These are phyloP conservation scores for Gastroboletus turbinatus DNA, from an alignment of 1,284 basidiomycete species.

Conservation along the genomic window DNA sequence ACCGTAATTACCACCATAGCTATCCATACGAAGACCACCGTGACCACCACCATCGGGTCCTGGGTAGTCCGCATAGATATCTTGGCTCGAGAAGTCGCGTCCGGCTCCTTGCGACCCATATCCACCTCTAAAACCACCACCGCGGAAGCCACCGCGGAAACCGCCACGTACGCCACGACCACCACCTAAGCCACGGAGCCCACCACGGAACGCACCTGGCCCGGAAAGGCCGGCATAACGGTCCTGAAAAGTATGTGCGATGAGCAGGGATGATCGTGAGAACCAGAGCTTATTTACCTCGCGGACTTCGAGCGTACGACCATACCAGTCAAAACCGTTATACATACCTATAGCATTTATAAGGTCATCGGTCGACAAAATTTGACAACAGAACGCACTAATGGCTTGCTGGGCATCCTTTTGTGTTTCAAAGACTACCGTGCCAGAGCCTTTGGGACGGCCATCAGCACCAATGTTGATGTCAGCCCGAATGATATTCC, in stretches of 20 bases:
- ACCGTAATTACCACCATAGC: conserved; percentile 41
- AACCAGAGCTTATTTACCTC: conserved; percentile 56
- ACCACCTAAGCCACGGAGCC: conserved; percentile 49
- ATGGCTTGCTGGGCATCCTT: conserved; percentile 92
- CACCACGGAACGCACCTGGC: conserved; percentile 63
- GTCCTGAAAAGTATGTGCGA: conserved; percentile 52
- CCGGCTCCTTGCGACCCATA: conserved; percentile 54
- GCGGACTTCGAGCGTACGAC: conserved; percentile 87
- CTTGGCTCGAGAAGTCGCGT: conserved; percentile 74
- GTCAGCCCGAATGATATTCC: conserved; percentile 92
- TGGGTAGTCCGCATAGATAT: conserved; percentile 80
- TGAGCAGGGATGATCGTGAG: not conserved
- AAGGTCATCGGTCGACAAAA: conserved; percentile 4
- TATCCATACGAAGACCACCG: conserved; percentile 50
- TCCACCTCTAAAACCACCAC: conserved; percentile 52
- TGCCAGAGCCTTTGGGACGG: conserved; percentile 90
- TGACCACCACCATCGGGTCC: conserved; percentile 65
- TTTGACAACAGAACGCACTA: conserved; percentile 48
- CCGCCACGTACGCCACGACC: conserved; percentile 45
- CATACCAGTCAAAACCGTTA: conserved; percentile 94
- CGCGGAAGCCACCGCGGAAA: conserved; percentile 61
- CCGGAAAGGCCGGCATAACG: conserved; percentile 83
- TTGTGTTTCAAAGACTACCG: conserved; percentile 89
- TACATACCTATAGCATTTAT: conserved; percentile 71
- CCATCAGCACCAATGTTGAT: conserved; percentile 92